Base-by-base conservation (phyloP, 2,329 filamentous ascomycete genomes). In the Waltergamsia citrina region DNA sequence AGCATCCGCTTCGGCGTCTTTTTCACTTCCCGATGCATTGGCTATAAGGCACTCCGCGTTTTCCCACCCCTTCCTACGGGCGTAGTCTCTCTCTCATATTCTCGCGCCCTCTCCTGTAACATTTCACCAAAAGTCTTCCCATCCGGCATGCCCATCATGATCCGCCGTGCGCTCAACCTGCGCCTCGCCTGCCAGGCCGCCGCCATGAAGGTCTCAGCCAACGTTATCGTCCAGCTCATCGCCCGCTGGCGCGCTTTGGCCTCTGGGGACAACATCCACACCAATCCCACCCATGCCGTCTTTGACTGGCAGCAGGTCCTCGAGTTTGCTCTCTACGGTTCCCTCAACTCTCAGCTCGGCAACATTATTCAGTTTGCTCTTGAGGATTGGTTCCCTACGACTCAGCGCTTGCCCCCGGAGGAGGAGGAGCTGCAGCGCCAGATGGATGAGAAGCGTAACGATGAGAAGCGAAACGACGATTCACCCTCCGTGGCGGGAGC, bases 281-380 rank as follows among this genome's bases (percentile, higher is more conserved):
- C 34, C 14, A 41, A 41, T 20, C 40, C 50, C 4, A 36, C 33
- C 3, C 21, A 41, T 12, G 36, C 40, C 8, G 35, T 42, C 4
- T 43, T 56, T 38, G 55, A 58, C 43, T 36, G 35, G 34, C 55
- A 55, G 41, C 55, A 56, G 40, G 48, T 58, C 15, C 25, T 48
- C 21, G 55, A 58, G 43, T 58, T 58, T 34, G 55, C 53, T 18
- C 31, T 54, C 25, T 58, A 56, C 34, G 55, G 55, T 15, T 46
- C 51, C 31, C 26, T 57, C 35, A 51, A 54, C 14, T 56, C 54
- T 2, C 52, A 56, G 41, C 44, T 58, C 41, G 51, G 52, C 40
- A 57, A 57, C 45, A 38, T 52, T 33, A 48, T 56, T 33, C 54
- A 58, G 34, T 53, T 50, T 28, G 34, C 53, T 20, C 51, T 58